Evolutionary conservation across 73 alveolate genomes (phyloP), one percentile per base, ranked within the genome.

Genomic region (Paramecium primaurelia): DNA sequence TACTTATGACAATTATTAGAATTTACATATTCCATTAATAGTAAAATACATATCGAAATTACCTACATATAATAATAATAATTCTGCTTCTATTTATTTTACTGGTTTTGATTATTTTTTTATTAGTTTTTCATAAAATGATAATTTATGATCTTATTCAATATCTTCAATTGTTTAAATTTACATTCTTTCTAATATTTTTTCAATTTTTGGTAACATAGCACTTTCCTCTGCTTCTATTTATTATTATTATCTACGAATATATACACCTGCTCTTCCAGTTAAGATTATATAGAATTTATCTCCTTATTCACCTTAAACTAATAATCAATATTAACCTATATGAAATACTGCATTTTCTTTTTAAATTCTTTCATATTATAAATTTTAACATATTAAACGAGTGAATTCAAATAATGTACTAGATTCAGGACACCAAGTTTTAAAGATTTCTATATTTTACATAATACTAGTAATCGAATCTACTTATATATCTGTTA

Each of bases 251-350:
- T 77, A 34, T 73, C 71, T 71, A 22, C 90, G 45, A n/a, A 89
- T 71, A 34, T 89, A 89, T 8, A 89, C 88, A 4, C 86, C 90
- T 26, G 88, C 94, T 59, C 54, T 89, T 6, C 94, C 94, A 12
- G 80, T 44, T 4, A 89, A 60, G n/a, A 83, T 71, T 20, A 89
- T 49, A 28, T 89, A 89, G 64, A 89, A 89, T n/a, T 89, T 89
- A 30, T 89, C 94, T 28, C 94, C 94, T 5, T 38, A 25, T 73
- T 77, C 88, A 20, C 84, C 94, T 89, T 71, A 3, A 11, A 26
- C 1, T 32, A 32, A 6, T n/a, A 6, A 22, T 54, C 25, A 26
- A 20, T 25, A 6, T 89, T 2, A 30, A 80, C 91, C 91, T 26
- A 80, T 47, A 80, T 80, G 47, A 80, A 80, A 80, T 22, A 80